A percentile compares a stretch with the other conserved stretches of the same genome.
Conservation (phyloP, 2,329 filamentous ascomycete species). For the Clonostachys rhizophaga region DNA sequence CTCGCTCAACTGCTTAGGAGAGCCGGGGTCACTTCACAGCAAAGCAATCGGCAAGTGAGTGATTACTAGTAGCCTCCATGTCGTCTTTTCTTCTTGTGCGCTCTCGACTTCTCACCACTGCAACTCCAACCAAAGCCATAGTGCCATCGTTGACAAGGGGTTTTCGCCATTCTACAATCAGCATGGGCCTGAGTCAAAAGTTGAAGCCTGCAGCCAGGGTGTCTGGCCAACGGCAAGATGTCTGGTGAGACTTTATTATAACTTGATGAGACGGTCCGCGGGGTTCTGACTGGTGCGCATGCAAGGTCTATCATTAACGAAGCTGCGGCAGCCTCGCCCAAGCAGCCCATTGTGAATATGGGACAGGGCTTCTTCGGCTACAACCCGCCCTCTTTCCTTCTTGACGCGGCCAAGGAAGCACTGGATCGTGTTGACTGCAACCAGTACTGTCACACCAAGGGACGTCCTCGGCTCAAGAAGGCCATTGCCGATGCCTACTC, state of each 20-base stretch:
- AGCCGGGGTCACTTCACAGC: no score
- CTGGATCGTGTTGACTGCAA: constrained; percentile 94
- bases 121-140: no score
- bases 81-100: no score
- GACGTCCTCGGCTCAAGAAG: constrained; percentile 85
- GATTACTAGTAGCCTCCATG: no score
- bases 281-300: background rate
- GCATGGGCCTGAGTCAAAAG: constrained; percentile 28
- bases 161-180: background rate
- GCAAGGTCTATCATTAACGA: constrained; percentile 62
- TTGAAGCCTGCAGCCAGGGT: constrained; percentile 46
- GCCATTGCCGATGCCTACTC: constrained; percentile 91
- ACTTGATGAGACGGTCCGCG: background rate
- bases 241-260: constrained; percentile 33
- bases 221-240: constrained; percentile 44
- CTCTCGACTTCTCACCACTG: no score
- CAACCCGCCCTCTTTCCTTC: constrained; percentile 86
- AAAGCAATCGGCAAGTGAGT: no score
- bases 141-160: background rate
- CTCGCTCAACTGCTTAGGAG: no score
- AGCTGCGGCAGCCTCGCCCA: constrained; percentile 56
- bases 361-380: constrained; percentile 77
- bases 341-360: constrained; percentile 61
- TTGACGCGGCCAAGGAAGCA: constrained; percentile 86
- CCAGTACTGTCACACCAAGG: constrained; percentile 96